phyloP scores from a whole-genome alignment of 352 stramenopile genomes.

The Pythium periplocum region DNA sequence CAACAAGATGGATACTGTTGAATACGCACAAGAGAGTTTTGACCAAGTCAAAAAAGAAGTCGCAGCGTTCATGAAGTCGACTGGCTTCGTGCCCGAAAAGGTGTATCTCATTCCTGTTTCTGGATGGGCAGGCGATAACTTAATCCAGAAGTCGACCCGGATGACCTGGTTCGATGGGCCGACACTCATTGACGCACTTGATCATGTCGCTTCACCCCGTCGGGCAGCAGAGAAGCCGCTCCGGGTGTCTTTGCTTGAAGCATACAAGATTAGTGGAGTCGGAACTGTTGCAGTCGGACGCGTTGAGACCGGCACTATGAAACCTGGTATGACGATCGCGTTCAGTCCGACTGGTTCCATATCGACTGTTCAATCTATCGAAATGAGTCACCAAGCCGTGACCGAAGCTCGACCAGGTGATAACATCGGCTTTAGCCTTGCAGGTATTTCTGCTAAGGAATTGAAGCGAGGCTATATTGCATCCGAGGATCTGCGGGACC shows the following conservation, averaged over 20 bases:
- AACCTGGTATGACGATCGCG: slow-evolving; percentile 88
- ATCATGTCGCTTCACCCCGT: slow-evolving; percentile 86
- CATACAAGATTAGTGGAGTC: slow-evolving; percentile 95
- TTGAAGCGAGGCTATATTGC: slow-evolving; percentile 92
- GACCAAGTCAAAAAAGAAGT: slow-evolving; percentile 94
- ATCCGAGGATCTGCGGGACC: slow-evolving; percentile 92
- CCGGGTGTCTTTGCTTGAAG: slow-evolving; percentile 94
- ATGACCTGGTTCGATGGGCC: slow-evolving; percentile 98
- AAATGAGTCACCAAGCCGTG: slow-evolving; percentile 95
- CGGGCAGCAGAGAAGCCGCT: slow-evolving; percentile 93
- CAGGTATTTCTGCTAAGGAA: slow-evolving; percentile 94
- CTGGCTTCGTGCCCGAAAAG: slow-evolving; percentile 95
- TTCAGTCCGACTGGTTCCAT: slow-evolving; percentile 90
- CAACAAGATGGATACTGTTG: slow-evolving; percentile 98
- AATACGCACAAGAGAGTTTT: slow-evolving; percentile 93
- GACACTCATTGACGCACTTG: slow-evolving; percentile 89
- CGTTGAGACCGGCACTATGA: slow-evolving; percentile 96
- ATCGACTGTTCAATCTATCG: slow-evolving; percentile 94
- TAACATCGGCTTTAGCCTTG: slow-evolving; percentile 98
- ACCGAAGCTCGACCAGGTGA: slow-evolving; percentile 90
- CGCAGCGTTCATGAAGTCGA: slow-evolving; percentile 90
- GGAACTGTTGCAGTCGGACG: slow-evolving; percentile 95
- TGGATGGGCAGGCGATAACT: slow-evolving; percentile 96
- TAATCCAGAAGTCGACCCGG: slow-evolving; percentile 91
- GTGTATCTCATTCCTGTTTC: slow-evolving; percentile 97